Conservation (phyloP, 306 rosid species). For the Corylus heterophylla region DNA sequence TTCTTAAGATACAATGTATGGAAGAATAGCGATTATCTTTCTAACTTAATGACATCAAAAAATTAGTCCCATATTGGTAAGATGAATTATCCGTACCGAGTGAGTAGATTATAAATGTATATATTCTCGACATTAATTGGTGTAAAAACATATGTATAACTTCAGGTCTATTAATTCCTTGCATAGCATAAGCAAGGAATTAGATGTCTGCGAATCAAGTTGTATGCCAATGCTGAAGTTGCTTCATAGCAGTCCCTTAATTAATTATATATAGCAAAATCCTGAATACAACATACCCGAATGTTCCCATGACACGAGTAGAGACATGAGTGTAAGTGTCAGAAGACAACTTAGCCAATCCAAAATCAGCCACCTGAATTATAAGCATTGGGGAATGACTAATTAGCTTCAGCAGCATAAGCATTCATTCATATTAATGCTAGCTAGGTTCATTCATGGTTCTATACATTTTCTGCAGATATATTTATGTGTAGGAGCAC, state of each 20-base stretch:
- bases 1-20: no score
- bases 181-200: not conserved
- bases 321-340: slow-evolving; percentile 88
- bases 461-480: not conserved
- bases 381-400: slow-evolving; percentile 6
- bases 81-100: no score
- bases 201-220: no score
- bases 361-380: slow-evolving; percentile 89
- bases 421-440: not conserved
- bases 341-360: slow-evolving; percentile 76
- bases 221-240: not conserved
- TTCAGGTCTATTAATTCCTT: not conserved
- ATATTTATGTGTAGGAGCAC: not conserved
- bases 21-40: no score
- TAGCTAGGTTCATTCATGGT: not conserved
- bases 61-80: no score
- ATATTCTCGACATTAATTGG: not conserved
- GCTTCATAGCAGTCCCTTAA: not conserved
- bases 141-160: not conserved
- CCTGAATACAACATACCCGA: slow-evolving; percentile 56
- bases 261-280: not conserved
- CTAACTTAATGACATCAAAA: no score
- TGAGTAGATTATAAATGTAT: no score
- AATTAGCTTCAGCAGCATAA: slow-evolving; percentile 9
- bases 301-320: slow-evolving; percentile 91